These are phyloP conservation scores for Fomitopsis serialis DNA, from an alignment of 768 basidiomycete species.

Conservation along the genomic window DNA sequence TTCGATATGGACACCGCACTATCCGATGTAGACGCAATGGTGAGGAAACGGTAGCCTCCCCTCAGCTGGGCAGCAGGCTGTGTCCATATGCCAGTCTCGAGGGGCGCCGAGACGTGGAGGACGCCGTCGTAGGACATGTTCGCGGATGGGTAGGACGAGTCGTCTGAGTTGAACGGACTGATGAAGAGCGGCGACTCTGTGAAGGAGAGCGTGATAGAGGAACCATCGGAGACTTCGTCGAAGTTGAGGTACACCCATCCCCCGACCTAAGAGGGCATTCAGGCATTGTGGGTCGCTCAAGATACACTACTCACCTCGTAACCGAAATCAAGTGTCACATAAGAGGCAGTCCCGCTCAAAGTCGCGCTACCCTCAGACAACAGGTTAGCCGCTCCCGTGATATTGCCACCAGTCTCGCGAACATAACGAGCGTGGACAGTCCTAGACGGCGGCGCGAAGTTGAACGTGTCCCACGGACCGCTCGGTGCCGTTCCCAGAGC, in stretches of 20 bases:
- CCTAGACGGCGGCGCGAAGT: conserved; percentile 42
- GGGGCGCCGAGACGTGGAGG: conserved; percentile 33
- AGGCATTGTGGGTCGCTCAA: neutral
- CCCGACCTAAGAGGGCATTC: conserved; percentile 34
- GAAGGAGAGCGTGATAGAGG: conserved; percentile 47
- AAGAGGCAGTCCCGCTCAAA: conserved; percentile 35
- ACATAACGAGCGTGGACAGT: conserved; percentile 41
- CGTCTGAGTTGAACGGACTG: conserved; percentile 45
- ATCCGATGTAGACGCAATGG: conserved; percentile 34
- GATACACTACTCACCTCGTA: conserved; percentile 33
- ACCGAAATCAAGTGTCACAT: conserved; percentile 51
- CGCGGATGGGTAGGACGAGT: conserved; percentile 28
- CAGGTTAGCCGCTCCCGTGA: conserved; percentile 28
- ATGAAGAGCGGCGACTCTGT: conserved; percentile 55
- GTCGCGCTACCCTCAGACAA: conserved; percentile 32
- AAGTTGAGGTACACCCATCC: conserved; percentile 48
- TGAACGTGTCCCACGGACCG: conserved; percentile 51
- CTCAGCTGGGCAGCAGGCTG: conserved; percentile 40
- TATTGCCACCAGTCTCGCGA: conserved; percentile 30
- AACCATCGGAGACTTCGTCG: conserved; percentile 23
- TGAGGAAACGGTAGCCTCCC: conserved; percentile 52
- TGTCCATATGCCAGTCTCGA: conserved; percentile 37
- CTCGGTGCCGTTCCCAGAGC: conserved; percentile 28
- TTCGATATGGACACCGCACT: conserved; percentile 39
- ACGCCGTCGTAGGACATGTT: conserved; percentile 44